phyloP scores from a whole-genome alignment of 345 rosid species.

The Brassica juncea region DNA sequence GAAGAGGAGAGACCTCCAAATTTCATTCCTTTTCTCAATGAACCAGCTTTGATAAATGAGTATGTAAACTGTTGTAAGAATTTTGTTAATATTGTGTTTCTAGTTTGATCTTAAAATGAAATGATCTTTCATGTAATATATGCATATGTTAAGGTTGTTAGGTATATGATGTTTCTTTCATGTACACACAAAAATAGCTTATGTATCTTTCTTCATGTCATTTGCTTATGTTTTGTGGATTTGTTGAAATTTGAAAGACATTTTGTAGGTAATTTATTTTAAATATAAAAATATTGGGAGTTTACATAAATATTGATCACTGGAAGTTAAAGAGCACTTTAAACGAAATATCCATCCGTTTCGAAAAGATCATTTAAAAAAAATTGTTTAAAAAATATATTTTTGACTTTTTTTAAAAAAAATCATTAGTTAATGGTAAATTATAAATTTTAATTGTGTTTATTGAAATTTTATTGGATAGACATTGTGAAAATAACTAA shows the following conservation, averaged over 20 bases:
- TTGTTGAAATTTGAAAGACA: neutral
- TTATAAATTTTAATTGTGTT: too few species aligned
- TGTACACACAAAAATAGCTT: neutral
- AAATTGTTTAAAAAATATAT: too few species aligned
- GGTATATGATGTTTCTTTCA: conserved; percentile 6
- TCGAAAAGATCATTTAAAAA: too few species aligned
- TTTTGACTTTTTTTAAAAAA: too few species aligned
- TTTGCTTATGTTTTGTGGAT: conserved; percentile 10
- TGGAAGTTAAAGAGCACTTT: neutral
- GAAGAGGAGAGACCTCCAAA: neutral
- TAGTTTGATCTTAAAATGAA: conserved; percentile 17
- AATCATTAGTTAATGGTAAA: too few species aligned
- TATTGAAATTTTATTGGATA: neutral
- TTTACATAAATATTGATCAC: neutral
- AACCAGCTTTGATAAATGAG: conserved; percentile 2
- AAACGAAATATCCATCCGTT: neutral
- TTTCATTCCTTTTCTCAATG: neutral
- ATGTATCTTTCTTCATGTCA: neutral
- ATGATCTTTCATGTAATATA: conserved; percentile 5
- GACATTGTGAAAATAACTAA: neutral
- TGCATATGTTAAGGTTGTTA: neutral
- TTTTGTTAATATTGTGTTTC: conserved; percentile 35
- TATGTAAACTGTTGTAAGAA: conserved; percentile 33
- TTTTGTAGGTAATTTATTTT: neutral
- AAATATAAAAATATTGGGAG: neutral